Evolutionary conservation across 495 filamentous ascomycete genomes (phyloP), one percentile per base, ranked within the genome.

Genomic region (Xylaria castorea): DNA sequence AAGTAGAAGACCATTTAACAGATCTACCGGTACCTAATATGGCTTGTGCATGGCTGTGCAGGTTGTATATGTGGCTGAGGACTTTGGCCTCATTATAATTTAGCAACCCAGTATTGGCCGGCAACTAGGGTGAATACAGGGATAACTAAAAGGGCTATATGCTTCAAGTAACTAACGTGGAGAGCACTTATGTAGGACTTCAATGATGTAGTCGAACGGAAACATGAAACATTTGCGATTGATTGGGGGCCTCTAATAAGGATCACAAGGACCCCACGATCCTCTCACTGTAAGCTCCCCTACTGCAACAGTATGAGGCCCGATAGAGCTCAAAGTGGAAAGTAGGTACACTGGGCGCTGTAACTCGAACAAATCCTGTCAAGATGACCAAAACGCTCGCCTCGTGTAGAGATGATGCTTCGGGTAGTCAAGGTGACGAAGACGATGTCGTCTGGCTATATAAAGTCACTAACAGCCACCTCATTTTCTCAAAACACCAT

Each of bases 251-350:
- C 57, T 18, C n/a, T 34, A 36, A 60, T 60, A 36, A n/a, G 27
- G 57, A 60, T 60, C 57, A 60, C 57, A 30, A 60, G 57, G 32
- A 36, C 32, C 30, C 34, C 30, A 8, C 16, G 57, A 60, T 60
- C 57, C 27, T 58, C 30, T 34, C 55, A 34, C 55, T 36, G 18
- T n/a, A 34, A 60, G 57, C 57, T 60, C 32, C 57, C 32, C 32
- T 60, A 18, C 1, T 11, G 32, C 57, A 16, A 20, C 30, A 30
- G 18, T 20, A 60, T 20, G 32, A 36, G 14, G 57, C 30, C 16
- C 16, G 14, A 36, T 7, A 60, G 57, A 20, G 32, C 57, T 36
- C 32, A 34, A 60, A 60, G 11, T 20, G 57, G 57, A 60, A 60
- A 60, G 57, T 60, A 32, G 57, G 36, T 8, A 34, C 18, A 57